Percentiles rank a stretch among this genome's conserved stretches.
Conservation (phyloP, 129 eudicot species). For the Flaveria brownii region DNA sequence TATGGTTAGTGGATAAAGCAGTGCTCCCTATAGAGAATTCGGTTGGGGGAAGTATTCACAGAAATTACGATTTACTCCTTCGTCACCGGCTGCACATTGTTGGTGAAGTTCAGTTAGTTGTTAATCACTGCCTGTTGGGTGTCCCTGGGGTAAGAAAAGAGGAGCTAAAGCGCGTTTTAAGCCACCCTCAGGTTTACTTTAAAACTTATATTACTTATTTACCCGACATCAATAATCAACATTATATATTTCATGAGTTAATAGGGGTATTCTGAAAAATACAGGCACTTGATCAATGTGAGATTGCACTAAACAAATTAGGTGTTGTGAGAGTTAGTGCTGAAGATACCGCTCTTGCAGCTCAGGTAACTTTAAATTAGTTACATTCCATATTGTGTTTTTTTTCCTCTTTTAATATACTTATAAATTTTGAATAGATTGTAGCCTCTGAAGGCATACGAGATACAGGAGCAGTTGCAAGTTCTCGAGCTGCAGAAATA, state of each 20-base stretch:
- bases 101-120: slow-evolving; percentile 84
- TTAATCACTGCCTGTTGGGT: slow-evolving; percentile 93
- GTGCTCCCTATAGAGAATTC: slow-evolving; percentile 94
- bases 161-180: slow-evolving; percentile 80
- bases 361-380: slow-evolving; percentile 57
- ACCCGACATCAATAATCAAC: not conserved
- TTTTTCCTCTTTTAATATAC: not conserved
- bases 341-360: slow-evolving; percentile 85
- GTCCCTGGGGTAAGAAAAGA: slow-evolving; percentile 87
- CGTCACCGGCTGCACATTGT: slow-evolving; percentile 93
- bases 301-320: slow-evolving; percentile 53
- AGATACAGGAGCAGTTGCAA: slow-evolving; percentile 86
- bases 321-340: slow-evolving; percentile 59
- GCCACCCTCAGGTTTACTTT: slow-evolving; percentile 81
- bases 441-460: slow-evolving; percentile 70
- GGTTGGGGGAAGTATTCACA: slow-evolving; percentile 90
- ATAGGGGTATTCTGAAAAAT: not conserved
- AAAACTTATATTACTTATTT: not conserved
- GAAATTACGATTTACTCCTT: slow-evolving; percentile 87
- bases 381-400: not conserved
- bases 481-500: slow-evolving; percentile 80
- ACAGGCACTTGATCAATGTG: slow-evolving; percentile 86
- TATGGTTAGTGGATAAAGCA: slow-evolving; percentile 94
- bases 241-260: not conserved
- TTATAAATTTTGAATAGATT: slow-evolving; percentile 41